Conservation (phyloP, 176 grass and related monocot species). For the Leersia perrieri region DNA sequence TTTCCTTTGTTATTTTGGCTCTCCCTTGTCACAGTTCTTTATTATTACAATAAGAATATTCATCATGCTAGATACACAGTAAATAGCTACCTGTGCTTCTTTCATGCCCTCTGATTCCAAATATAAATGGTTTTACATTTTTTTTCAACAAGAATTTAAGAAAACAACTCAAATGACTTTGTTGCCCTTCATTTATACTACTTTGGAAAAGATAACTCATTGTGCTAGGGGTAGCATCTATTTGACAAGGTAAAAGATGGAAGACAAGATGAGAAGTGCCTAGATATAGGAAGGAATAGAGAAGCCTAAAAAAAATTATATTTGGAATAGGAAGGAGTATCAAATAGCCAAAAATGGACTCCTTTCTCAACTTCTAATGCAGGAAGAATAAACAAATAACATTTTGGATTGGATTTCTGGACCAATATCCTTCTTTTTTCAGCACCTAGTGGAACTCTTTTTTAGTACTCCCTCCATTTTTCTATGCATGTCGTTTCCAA, state of each 20-base stretch:
- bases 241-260: neutral
- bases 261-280: neutral
- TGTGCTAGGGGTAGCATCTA: too few species aligned
- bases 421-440: neutral
- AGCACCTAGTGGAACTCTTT: neutral
- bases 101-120: neutral
- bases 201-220: neutral
- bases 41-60: neutral
- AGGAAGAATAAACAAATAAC: conserved; percentile 5
- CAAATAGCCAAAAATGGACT: neutral
- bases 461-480: too few species aligned
- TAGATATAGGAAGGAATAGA: too few species aligned
- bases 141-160: neutral
- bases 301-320: too few species aligned
- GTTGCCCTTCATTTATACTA: neutral
- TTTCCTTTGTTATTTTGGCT: neutral
- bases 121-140: neutral
- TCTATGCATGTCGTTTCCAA: too few species aligned
- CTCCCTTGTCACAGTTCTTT: neutral
- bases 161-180: neutral
- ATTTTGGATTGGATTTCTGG: neutral
- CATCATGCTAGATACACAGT: neutral
- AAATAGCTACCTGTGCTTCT: neutral
- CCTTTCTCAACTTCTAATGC: neutral
- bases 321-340: neutral